Conservation (phyloP, 306 rosid genomes). For the Citrullus colocynthis region DNA sequence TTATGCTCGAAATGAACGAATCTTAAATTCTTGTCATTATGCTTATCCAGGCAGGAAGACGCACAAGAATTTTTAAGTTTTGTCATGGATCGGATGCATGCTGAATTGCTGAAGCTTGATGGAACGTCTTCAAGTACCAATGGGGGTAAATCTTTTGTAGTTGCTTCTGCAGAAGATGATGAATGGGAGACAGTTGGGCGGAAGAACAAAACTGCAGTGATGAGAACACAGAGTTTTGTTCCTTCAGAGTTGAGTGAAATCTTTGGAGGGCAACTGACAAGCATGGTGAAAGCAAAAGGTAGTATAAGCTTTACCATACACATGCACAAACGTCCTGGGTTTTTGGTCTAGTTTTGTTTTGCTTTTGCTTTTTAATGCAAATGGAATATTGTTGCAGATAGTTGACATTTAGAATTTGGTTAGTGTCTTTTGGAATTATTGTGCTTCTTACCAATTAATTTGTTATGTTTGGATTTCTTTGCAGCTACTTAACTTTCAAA, state of each 20-base stretch:
- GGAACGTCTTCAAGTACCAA: constrained; percentile 40
- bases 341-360: not conserved
- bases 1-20: not conserved
- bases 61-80: constrained; percentile 97
- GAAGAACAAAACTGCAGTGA: constrained; percentile 88
- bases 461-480: not conserved
- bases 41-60: constrained; percentile 77
- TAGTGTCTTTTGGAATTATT: not conserved
- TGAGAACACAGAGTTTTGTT: constrained; percentile 75
- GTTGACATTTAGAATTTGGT: not conserved
- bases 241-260: constrained; percentile 73
- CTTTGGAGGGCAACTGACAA: constrained; percentile 75
- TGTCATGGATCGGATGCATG: constrained; percentile 86
- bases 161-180: constrained; percentile 79
- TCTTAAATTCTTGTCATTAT: not conserved
- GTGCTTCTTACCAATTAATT: not conserved
- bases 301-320: not conserved
- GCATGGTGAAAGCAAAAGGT: constrained; percentile 83
- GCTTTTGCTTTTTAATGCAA: not conserved
- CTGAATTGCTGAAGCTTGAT: constrained; percentile 65
- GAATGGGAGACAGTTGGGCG: constrained; percentile 98
- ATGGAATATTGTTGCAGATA: not conserved
- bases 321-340: not conserved
- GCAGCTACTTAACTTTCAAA: not conserved
- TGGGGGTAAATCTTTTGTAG: constrained; percentile 47